Evolutionary conservation across 768 basidiomycete species (phyloP).

Genomic region (Termitomyces sp.): DNA sequence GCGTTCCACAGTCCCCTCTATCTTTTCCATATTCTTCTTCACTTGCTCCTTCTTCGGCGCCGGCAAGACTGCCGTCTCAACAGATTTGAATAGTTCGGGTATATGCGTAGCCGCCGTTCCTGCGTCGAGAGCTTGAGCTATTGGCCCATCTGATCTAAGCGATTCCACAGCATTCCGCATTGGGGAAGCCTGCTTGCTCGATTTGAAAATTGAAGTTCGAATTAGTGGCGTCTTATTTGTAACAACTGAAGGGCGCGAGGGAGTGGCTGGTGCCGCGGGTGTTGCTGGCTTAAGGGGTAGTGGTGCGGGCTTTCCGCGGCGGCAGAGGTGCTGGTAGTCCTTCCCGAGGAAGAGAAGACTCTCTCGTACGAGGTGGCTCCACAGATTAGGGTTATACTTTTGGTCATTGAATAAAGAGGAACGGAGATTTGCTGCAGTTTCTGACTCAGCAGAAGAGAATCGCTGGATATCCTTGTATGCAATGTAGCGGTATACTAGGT

Average conservation of each 20-base stretch:
- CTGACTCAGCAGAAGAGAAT: slow-evolving; percentile 39
- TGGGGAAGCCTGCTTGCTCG: slow-evolving; percentile 38
- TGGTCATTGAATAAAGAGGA: slow-evolving; percentile 63
- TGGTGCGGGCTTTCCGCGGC: slow-evolving; percentile 43
- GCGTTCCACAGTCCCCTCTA: neutral
- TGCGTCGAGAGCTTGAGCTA: slow-evolving; percentile 45
- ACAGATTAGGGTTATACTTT: slow-evolving; percentile 57
- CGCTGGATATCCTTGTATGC: slow-evolving; percentile 60
- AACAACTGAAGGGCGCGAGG: slow-evolving; percentile 22
- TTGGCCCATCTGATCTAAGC: slow-evolving; percentile 54
- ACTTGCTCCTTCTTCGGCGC: slow-evolving; percentile 13
- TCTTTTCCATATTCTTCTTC: slow-evolving; percentile 16
- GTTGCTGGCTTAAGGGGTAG: slow-evolving; percentile 14
- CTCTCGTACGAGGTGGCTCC: slow-evolving; percentile 56
- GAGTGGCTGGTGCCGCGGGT: slow-evolving; percentile 4
- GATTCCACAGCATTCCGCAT: slow-evolving; percentile 47
- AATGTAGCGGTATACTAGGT: slow-evolving; percentile 51
- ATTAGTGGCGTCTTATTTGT: slow-evolving; percentile 33
- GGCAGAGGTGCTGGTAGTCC: slow-evolving; percentile 64
- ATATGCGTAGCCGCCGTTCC: slow-evolving; percentile 34
- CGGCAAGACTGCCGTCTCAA: slow-evolving; percentile 17
- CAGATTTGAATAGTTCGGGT: slow-evolving; percentile 41
- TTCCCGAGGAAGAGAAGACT: slow-evolving; percentile 55
- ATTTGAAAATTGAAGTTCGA: slow-evolving; percentile 42
- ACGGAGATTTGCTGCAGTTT: slow-evolving; percentile 37